phyloP scores from a whole-genome alignment of 352 stramenopile species.

The Achlya hypogyna region DNA sequence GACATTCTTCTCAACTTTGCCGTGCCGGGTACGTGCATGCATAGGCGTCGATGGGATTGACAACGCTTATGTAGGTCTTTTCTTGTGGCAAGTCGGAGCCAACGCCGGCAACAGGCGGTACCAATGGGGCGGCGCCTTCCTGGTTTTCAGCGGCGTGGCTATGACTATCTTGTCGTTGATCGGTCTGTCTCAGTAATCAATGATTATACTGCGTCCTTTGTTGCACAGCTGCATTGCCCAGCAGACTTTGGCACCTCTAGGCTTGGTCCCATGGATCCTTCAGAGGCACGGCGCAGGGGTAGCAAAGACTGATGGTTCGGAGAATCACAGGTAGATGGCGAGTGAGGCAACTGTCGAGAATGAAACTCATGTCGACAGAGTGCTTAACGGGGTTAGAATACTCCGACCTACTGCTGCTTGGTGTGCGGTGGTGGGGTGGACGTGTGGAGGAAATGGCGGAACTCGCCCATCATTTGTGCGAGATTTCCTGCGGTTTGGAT shows the following conservation, averaged over 20 bases:
- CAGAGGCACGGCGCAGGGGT: too few species aligned
- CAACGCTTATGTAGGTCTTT: background rate
- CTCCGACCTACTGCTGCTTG: background rate
- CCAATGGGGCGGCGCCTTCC: background rate
- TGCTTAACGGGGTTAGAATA: too few species aligned
- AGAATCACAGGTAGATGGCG: too few species aligned
- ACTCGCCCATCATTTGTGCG: slow-evolving; percentile 73
- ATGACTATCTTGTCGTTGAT: background rate
- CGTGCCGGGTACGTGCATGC: slow-evolving; percentile 31
- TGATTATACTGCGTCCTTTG: too few species aligned
- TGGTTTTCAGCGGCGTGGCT: background rate
- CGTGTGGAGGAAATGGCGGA: slow-evolving; percentile 74
- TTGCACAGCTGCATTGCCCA: too few species aligned
- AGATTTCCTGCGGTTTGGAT: slow-evolving; percentile 79
- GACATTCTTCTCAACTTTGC: slow-evolving; percentile 64
- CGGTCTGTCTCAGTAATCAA: background rate
- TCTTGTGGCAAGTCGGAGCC: background rate
- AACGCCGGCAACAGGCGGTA: background rate
- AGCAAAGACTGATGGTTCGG: too few species aligned
- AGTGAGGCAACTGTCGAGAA: too few species aligned
- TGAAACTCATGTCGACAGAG: too few species aligned
- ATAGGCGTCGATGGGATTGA: background rate
- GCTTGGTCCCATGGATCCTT: too few species aligned
- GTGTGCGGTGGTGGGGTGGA: background rate
- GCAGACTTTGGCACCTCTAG: too few species aligned